Evolutionary conservation across 257 asterid genomes (phyloP).

Genomic region (Penstemon eatonii): DNA sequence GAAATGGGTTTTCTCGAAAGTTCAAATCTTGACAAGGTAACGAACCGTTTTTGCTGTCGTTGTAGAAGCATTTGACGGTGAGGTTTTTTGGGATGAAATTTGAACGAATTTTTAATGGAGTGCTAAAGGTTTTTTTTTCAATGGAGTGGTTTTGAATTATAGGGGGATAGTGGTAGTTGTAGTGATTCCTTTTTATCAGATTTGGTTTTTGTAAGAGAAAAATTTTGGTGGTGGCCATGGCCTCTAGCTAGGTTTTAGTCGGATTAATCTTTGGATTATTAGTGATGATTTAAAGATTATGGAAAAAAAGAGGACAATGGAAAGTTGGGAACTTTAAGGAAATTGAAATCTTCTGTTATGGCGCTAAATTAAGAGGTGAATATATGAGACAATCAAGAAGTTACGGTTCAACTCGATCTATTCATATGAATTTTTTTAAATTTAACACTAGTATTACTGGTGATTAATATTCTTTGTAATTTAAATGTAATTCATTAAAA

Average conservation of each 20-base stretch:
- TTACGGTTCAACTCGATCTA: no score
- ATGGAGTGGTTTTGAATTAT: neutral
- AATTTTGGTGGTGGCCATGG: conserved; percentile 50
- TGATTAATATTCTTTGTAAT: no score
- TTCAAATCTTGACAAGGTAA: conserved; percentile 15
- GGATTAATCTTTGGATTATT: conserved; percentile 16
- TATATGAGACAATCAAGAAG: no score
- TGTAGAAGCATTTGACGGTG: conserved; percentile 40
- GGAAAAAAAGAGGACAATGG: no score
- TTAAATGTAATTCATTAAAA: no score
- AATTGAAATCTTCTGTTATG: no score
- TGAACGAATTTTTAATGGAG: conserved; percentile 31
- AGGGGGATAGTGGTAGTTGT: conserved; percentile 23
- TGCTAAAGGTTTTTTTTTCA: conserved; percentile 8
- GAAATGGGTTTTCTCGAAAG: conserved; percentile 36
- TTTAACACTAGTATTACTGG: no score
- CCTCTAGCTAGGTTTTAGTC: no score
- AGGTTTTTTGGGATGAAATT: conserved; percentile 25
- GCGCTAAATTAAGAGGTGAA: no score
- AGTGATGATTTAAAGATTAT: no score
- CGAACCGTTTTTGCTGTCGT: neutral
- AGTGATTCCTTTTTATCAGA: conserved; percentile 44
- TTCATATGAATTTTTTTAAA: no score
- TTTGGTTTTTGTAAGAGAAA: conserved; percentile 42
- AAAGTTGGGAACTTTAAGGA: no score